Evolutionary conservation across 2,329 filamentous ascomycete species (phyloP), one percentile per base, ranked within the genome.

Genomic region (Triangularia verruculosa): DNA sequence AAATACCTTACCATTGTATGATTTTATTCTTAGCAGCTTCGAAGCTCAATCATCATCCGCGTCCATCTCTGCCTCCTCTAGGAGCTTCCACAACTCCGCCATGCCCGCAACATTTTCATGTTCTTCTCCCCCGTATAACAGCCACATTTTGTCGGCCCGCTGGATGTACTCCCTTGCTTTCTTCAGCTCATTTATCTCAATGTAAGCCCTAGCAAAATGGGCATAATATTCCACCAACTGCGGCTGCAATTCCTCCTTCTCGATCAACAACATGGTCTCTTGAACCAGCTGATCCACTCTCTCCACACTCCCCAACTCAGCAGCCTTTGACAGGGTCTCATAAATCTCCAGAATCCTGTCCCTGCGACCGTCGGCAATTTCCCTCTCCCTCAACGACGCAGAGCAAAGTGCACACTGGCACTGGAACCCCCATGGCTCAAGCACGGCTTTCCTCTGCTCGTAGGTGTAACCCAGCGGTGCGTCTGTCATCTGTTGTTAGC

Each of bases 171-270:
- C 52, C 17, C 63, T 64, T n/a, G 67, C 70, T 4, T 57, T 47
- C 25, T 34, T 43, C 8, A 64, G 15, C 6, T 71, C 64, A 7
- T 57, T 61, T 9, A 65, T 53, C 30, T 59, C 61, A 30, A 72
- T 59, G 58, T 70, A 72, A 9, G 70, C 71, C 5, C 65, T 64
- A 4, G 72, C 70, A 24, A 71, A 66, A 4, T 68, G 62, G 56
- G 66, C 62, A 47, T 72, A 69, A 63, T 71, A 73, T 62, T 70
- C 68, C 52, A 71, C 70, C 39, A 72, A 63, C 65, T 73, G 72
- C 11, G 70, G 69, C 28, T 66, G 61, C 8, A 73, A 67, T 43
- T 70, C 64, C 61, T 73, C 71, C 22, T 58, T n/a, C 13, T 69
- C 66, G 22, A 73, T 65, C 11, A 73, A 55, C 15, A 53, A 25